Evolutionary conservation across 164 flowering plant species (phyloP), one percentile per base, ranked within the genome.

Genomic region (Brasenia schreberi): DNA sequence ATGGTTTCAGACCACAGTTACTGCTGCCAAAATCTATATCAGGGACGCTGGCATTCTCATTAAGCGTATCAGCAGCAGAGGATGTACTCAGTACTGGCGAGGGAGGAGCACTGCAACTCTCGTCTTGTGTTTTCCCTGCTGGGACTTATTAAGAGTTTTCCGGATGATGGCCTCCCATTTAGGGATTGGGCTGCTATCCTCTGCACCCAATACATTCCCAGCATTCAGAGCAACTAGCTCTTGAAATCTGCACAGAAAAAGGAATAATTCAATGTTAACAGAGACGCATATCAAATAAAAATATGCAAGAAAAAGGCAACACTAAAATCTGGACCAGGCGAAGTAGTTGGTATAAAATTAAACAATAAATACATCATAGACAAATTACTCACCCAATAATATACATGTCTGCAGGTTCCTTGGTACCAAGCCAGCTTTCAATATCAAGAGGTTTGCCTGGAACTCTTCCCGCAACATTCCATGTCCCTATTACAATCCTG

Each of bases 111-210:
- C 92, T 93, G 27, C 72, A 85, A 77, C 95, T 79, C 75, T 86
- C 86, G 76, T 77, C 81, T 62, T 79, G 81, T 23, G 77, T 74
- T 78, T 81, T 85, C 6, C 82, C 72, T 83, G 80, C 19, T n/a
- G 66, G 42, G 87, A 72, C 70, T 78, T 85, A 74, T 94, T 94
- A 64, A 94, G 77, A 43, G 95, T 84, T 74, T 77, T 81, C 19
- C 96, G 89, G 62, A 94, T 94, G 23, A 86, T 75, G 58, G 87
- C 81, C 72, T 94, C 98, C 98, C 97, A 94, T 75, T 86, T 90
- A 9, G 83, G 84, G 65, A 94, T 91, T 61, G 96, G 96, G 39
- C 76, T 75, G 73, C 64, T 84, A 70, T 79, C 79, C 67, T 81
- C 86, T 42, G 80, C 80, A 16, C 84, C 84, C 10, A 83, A 62